These are phyloP conservation scores for Primulina huaijiensis DNA, from an alignment of 257 asterid species.

Conservation along the genomic window DNA sequence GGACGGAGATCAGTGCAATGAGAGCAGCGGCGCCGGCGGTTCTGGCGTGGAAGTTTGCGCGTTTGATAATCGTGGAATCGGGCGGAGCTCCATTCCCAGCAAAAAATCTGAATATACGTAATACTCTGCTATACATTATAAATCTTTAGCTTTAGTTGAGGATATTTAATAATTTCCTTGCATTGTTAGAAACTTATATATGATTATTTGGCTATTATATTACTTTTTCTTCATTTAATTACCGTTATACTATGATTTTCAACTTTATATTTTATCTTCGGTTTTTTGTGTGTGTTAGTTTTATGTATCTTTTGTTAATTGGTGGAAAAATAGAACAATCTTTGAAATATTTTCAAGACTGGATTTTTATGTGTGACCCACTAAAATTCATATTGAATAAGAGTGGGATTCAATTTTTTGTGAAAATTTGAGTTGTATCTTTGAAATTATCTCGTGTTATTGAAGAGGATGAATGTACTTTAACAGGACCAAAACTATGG, in stretches of 20 bases:
- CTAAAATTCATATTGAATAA: conserved; percentile 1
- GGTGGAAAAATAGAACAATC: conserved; percentile 22
- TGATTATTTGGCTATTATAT: too few relatives aligned
- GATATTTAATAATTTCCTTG: background rate
- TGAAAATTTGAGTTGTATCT: background rate
- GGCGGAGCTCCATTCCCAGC: conserved; percentile 82
- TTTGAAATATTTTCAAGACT: conserved; percentile 17
- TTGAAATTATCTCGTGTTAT: background rate
- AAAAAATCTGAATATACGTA: conserved; percentile 82
- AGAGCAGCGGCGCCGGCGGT: conserved; percentile 27
- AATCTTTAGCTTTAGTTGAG: background rate
- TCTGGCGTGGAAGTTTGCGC: conserved; percentile 77
- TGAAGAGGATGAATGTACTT: conserved; percentile 7
- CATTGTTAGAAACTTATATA: too few relatives aligned
- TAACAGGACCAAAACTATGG: conserved; percentile 82
- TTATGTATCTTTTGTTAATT: conserved; percentile 16
- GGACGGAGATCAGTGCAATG: conserved; percentile 38
- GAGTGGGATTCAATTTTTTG: conserved; percentile 16
- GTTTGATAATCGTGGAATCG: conserved; percentile 97
- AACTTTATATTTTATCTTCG: background rate
- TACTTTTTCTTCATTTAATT: too few relatives aligned
- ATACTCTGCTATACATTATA: conserved; percentile 23
- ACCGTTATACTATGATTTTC: conserved; percentile 9
- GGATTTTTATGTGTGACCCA: conserved; percentile 26
- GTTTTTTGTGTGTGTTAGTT: background rate